Percentiles rank a stretch among this genome's conserved stretches.
phyloP scores from a whole-genome alignment of 2,329 filamentous ascomycete species.

The Trichoderma citrinoviride region DNA sequence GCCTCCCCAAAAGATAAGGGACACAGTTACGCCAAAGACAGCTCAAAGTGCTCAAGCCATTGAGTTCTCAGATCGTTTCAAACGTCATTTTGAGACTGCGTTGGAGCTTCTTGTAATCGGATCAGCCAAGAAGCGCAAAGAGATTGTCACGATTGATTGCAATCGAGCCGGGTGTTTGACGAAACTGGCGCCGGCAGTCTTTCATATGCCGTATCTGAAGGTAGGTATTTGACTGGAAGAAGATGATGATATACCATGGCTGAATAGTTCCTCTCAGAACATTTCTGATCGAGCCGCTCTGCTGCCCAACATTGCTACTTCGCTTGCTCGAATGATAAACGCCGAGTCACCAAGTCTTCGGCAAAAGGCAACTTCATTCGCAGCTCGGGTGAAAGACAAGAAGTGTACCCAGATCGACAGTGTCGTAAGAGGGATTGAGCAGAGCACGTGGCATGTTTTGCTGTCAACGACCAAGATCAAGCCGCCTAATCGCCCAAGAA shows the following conservation, averaged over 20 bases:
- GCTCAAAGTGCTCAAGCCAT: background rate
- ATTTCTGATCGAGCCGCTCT: constrained; percentile 30
- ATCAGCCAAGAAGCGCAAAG: constrained; percentile 25
- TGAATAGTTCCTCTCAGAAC: constrained; percentile 23
- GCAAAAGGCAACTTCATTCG: constrained; percentile 29
- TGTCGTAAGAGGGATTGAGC: constrained; percentile 24
- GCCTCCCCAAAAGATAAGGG: too few species aligned
- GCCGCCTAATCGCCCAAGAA: constrained; percentile 6
- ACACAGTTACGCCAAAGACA: background rate
- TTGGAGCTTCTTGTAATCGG: constrained; percentile 32
- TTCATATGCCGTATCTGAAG: constrained; percentile 37
- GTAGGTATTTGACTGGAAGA: constrained; percentile 24
- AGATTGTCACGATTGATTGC: constrained; percentile 25
- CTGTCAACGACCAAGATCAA: constrained; percentile 23
- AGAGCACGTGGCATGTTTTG: constrained; percentile 29
- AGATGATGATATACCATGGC: background rate
- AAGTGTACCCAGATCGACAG: background rate
- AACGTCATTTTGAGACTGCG: constrained; percentile 24
- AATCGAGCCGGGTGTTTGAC: constrained; percentile 28
- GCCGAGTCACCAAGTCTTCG: constrained; percentile 38
- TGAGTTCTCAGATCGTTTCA: background rate
- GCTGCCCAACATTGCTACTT: constrained; percentile 32
- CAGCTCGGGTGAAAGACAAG: background rate
- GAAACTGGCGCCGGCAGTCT: constrained; percentile 37
- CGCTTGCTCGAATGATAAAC: constrained; percentile 34